These are phyloP conservation scores for Backusella tarrabulga DNA, from an alignment of 192 early-diverging fungal species.

Conservation along the genomic window DNA sequence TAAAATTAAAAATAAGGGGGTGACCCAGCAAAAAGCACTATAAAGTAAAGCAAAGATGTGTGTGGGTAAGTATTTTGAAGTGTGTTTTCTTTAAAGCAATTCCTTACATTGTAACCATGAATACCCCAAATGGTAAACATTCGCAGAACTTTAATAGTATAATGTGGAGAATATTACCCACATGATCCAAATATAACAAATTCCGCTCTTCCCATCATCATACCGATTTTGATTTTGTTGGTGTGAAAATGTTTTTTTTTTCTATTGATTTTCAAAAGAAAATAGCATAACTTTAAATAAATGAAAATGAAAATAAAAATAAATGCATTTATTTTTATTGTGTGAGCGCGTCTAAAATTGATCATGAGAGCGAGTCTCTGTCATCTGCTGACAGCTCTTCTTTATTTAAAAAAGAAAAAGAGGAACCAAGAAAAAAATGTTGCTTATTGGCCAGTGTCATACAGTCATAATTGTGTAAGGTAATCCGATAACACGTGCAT, in stretches of 20 bases:
- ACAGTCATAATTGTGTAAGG: background rate
- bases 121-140: background rate
- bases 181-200: background rate
- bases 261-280: background rate
- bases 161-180: conserved; percentile 2
- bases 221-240: background rate
- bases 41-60: background rate
- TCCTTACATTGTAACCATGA: background rate
- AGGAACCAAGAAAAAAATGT: background rate
- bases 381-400: conserved; percentile 3
- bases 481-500: background rate
- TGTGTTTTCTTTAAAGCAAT: background rate
- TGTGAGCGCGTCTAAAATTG: background rate
- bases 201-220: background rate
- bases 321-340: background rate
- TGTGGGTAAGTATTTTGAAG: conserved; percentile 6
- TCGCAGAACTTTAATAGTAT: background rate
- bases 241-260: conserved; percentile 4
- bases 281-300: background rate
- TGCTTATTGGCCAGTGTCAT: background rate
- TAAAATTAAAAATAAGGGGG: background rate
- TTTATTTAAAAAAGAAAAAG: background rate
- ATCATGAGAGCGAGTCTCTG: background rate
- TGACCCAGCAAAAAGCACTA: conserved; percentile 4
- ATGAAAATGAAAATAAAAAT: background rate